A percentile compares a stretch with the other conserved stretches of the same genome.
phyloP scores from a whole-genome alignment of 257 asterid species.

The Capsicum rhomboideum region DNA sequence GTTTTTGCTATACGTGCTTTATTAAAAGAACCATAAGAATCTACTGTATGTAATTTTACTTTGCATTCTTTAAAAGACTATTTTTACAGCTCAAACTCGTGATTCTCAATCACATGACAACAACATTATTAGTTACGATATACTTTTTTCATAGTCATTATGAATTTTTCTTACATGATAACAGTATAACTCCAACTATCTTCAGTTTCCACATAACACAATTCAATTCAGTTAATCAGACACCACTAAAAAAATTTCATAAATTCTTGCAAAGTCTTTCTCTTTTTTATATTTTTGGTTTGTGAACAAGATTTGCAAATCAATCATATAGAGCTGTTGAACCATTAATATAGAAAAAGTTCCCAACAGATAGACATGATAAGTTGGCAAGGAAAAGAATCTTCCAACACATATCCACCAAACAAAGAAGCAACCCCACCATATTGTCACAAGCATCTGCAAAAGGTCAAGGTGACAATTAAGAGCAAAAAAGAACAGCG shows the following conservation, averaged over 20 bases:
- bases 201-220: background rate
- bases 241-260: background rate
- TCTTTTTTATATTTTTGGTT: background rate
- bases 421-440: conserved; percentile 12
- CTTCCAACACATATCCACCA: conserved; percentile 20
- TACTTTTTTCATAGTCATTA: background rate
- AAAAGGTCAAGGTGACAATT: background rate
- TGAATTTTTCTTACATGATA: background rate
- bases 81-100: no score
- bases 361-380: background rate
- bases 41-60: no score
- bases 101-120: no score
- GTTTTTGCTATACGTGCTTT: no score
- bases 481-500: no score
- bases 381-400: conserved; percentile 5
- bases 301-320: background rate
- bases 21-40: no score
- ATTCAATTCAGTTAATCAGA: background rate
- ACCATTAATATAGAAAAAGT: background rate
- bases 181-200: background rate
- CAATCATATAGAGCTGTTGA: background rate
- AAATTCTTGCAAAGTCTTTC: background rate
- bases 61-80: no score
- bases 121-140: no score
- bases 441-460: conserved; percentile 3